Evolutionary conservation across 371 early-diverging fungal species (phyloP).

Genomic region (Basidiobolus heterosporus): DNA sequence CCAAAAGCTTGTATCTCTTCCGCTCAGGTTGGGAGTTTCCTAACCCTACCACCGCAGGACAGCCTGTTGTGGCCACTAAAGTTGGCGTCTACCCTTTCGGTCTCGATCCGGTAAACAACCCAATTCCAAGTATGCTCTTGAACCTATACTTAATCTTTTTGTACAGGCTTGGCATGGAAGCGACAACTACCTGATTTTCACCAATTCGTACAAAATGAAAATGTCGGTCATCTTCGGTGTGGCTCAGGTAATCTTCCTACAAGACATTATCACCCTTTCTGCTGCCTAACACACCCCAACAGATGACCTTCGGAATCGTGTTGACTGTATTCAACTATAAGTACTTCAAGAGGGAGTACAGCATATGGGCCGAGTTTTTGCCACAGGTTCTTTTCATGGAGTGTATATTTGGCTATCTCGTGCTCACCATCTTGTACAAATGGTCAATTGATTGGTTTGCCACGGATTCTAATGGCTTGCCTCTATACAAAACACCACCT

Average conservation of each 20-base stretch:
- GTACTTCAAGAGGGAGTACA: slow-evolving; percentile 65
- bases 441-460: slow-evolving; percentile 85
- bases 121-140: too few relatives aligned
- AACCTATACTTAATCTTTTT: not conserved
- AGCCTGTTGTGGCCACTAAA: slow-evolving; percentile 18
- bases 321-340: slow-evolving; percentile 80
- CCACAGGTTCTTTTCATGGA: slow-evolving; percentile 93
- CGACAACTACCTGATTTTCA: slow-evolving; percentile 83
- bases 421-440: slow-evolving; percentile 87
- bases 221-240: slow-evolving; percentile 96
- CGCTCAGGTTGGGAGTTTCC: slow-evolving; percentile 64
- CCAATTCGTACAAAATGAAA: slow-evolving; percentile 99
- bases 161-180: slow-evolving; percentile 79
- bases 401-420: slow-evolving; percentile 91
- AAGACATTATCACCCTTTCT: too few relatives aligned
- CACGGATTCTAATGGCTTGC: slow-evolving; percentile 40
- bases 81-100: slow-evolving; percentile 51
- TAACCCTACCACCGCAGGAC: slow-evolving; percentile 21
- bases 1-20: slow-evolving; percentile 63
- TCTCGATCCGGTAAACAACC: slow-evolving; percentile 56
- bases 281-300: slow-evolving; percentile 12
- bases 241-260: slow-evolving; percentile 11
- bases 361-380: slow-evolving; percentile 74
- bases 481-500: slow-evolving; percentile 64
- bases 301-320: slow-evolving; percentile 93